phyloP scores from a whole-genome alignment of 176 grass and related monocot species.

The Bonia amplexicaulis region DNA sequence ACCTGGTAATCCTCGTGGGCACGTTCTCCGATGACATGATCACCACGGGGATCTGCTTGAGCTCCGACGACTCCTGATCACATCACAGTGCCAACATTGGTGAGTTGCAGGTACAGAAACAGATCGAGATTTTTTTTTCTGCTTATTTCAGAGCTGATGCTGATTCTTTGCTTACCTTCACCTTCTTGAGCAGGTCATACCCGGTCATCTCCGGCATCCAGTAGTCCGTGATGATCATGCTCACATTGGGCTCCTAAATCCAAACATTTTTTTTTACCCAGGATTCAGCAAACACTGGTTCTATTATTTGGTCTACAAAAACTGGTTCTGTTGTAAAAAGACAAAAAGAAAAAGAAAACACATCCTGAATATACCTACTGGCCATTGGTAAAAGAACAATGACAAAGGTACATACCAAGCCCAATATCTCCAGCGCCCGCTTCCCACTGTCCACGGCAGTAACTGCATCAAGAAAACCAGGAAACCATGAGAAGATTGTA shows the following conservation, averaged over 20 bases:
- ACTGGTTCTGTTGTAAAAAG: not conserved
- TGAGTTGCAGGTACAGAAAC: not conserved
- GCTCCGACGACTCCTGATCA: slow-evolving; percentile 36
- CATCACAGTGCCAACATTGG: not conserved
- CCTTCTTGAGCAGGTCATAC: slow-evolving; percentile 43
- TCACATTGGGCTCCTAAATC: slow-evolving; percentile 33
- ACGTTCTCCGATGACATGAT: slow-evolving; percentile 50
- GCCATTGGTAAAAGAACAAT: not conserved
- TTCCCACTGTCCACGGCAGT: slow-evolving; percentile 45
- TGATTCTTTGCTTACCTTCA: slow-evolving; percentile 19
- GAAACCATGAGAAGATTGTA: not conserved
- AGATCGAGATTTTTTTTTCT: not conserved
- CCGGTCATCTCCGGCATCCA: slow-evolving; percentile 52
- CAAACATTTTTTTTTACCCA: not conserved
- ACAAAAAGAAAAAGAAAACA: not conserved
- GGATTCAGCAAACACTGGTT: not conserved
- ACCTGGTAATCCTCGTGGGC: slow-evolving; percentile 38
- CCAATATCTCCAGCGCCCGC: slow-evolving; percentile 33
- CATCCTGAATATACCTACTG: not conserved
- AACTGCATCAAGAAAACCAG: slow-evolving; percentile 7
- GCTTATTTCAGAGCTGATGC: not conserved
- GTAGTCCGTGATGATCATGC: slow-evolving; percentile 56
- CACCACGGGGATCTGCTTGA: slow-evolving; percentile 44
- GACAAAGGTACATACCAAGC: not conserved
- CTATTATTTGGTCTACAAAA: not conserved